Conservation (phyloP, 352 stramenopile genomes). For the Phytophthora pluvialis region DNA sequence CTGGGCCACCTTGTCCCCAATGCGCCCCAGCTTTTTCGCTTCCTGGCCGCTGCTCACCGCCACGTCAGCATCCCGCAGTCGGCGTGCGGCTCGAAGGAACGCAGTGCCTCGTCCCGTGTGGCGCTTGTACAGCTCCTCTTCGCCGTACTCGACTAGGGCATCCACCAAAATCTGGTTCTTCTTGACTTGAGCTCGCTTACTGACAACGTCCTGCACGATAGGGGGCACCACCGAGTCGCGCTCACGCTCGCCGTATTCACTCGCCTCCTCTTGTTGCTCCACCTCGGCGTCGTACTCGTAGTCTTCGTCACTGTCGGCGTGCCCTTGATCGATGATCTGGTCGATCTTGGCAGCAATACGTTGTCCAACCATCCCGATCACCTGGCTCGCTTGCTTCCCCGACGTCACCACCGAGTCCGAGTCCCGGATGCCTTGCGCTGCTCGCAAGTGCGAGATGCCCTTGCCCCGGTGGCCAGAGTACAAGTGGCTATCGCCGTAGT, state of each 20-base stretch:
- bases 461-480: conserved; percentile 66
- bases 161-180: conserved; percentile 76
- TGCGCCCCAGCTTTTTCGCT: conserved; percentile 59
- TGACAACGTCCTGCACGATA: conserved; percentile 58
- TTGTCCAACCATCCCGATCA: conserved; percentile 68
- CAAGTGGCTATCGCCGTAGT: conserved; percentile 81
- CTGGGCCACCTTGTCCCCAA: conserved; percentile 66
- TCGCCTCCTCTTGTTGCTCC: conserved; percentile 36
- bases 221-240: conserved; percentile 37
- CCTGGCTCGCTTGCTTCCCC: conserved; percentile 51
- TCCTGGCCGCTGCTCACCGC: conserved; percentile 57
- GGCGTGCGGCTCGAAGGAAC: conserved; percentile 65
- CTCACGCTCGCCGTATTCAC: conserved; percentile 35
- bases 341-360: conserved; percentile 71
- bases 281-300: conserved; percentile 53
- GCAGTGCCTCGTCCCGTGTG: conserved; percentile 70
- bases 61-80: conserved; percentile 51
- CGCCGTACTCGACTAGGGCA: conserved; percentile 61
- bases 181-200: conserved; percentile 40
- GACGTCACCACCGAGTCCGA: conserved; percentile 59
- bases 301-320: conserved; percentile 76
- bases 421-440: conserved; percentile 63
- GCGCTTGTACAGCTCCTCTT: conserved; percentile 54
- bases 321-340: conserved; percentile 73
- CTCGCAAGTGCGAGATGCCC: conserved; percentile 80